Base-by-base conservation (phyloP, 2,329 filamentous ascomycete species). In the Eutypa lata region DNA sequence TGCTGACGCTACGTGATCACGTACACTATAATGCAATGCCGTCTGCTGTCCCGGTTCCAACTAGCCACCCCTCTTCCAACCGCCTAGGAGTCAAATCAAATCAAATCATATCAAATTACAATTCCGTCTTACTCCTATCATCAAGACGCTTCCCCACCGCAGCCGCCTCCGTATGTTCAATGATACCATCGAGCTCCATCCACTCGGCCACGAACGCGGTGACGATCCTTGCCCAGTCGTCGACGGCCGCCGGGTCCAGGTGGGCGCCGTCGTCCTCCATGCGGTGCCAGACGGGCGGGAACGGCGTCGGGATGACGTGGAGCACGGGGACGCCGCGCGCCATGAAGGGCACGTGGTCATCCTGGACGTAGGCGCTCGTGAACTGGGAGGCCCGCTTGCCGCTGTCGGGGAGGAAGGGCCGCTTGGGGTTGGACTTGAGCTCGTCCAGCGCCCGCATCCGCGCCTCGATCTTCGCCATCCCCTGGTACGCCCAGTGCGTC, bases 281-380 rank as follows among this genome's bases (percentile, higher is more conserved):
- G 1, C 78, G 87, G 73, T 99, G 94, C 94, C 94, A 99, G 1
- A 95, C 88, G 0, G 60, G 45, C 0, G 92, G 92, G 67, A 97
- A 97, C 0, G 87, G 87, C 3, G 77, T 79, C 0, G 93, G 91
- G 53, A 99, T 97, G 24, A 99, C 71, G 72, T 99, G 94, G 53
- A 99, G 71, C 16, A 97, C 80, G 26, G 95, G 87, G 0, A 97
- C 93, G 1, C 94, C 94, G 35, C 90, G 82, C 35, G 76, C 76
- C 79, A 97, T 84, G 64, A 99, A 99, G 1, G 94, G 94, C 5
- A 97, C 70, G 68, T 99, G 94, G 65, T 99, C 94, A 67, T 99
- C 94, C 57, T 86, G 79, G 10, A 96, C 83, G 54, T 71, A 84
- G 45, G 68, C 77, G 68, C 65, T 68, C 42, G 57, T 71, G 63